phyloP scores from a whole-genome alignment of 2,329 filamentous ascomycete species.

The Pestalotiopsis sp. region DNA sequence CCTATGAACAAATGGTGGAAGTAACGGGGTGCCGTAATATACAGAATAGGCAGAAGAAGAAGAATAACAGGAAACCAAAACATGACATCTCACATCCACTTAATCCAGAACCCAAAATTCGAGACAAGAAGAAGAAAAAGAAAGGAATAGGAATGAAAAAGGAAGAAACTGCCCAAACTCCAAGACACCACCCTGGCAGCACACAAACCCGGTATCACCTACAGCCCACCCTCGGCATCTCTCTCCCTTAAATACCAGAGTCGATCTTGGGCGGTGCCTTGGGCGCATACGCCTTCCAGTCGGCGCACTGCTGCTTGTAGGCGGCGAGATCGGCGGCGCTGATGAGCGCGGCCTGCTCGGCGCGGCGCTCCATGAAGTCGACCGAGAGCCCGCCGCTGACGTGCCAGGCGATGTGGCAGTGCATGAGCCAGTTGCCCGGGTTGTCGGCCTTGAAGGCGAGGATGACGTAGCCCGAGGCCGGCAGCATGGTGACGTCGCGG shows the following conservation, averaged over 20 bases:
- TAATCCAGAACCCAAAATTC: not conserved
- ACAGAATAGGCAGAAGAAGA: not conserved
- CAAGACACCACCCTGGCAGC: not conserved
- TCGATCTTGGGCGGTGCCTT: slow-evolving; percentile 10
- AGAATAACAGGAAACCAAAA: not conserved
- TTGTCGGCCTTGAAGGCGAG: slow-evolving; percentile 51
- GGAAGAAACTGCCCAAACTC: not conserved
- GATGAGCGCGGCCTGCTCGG: slow-evolving; percentile 13
- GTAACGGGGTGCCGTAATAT: not conserved
- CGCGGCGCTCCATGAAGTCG: slow-evolving; percentile 46
- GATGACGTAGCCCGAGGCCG: slow-evolving; percentile 43
- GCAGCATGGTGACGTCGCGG: slow-evolving; percentile 47
- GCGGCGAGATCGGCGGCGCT: not conserved
- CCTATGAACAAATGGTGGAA: not conserved
- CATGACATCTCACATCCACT: not conserved
- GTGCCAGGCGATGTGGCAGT: slow-evolving; percentile 53
- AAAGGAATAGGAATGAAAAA: not conserved
- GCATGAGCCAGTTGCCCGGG: slow-evolving; percentile 48
- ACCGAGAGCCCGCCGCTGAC: slow-evolving; percentile 47
- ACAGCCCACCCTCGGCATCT: not conserved
- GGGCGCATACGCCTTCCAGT: slow-evolving; percentile 9
- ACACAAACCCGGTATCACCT: not conserved
- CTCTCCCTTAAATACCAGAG: slow-evolving; percentile 5
- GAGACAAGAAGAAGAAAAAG: not conserved
- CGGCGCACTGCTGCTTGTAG: slow-evolving; percentile 12